Conservation (phyloP, 495 filamentous ascomycete species). For the Tuber indicum region DNA sequence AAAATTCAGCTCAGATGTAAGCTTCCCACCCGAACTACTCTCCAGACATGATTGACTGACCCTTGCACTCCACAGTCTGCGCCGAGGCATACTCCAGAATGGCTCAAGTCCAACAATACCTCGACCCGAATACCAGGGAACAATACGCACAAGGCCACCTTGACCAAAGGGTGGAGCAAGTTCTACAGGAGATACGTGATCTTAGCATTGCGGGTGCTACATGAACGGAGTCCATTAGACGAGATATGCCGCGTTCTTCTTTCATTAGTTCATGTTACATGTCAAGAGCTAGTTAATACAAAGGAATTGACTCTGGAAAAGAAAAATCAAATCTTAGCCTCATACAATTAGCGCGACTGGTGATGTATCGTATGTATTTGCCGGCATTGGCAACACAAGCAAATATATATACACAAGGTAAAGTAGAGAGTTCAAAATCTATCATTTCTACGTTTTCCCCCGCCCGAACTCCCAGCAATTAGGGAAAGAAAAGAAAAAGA, state of each 20-base stretch:
- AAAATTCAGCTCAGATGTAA: slow-evolving; percentile 87
- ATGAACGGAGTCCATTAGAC: slow-evolving; percentile 7
- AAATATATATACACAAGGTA: neutral
- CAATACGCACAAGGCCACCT: slow-evolving; percentile 92
- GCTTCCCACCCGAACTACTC: neutral
- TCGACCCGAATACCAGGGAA: slow-evolving; percentile 92
- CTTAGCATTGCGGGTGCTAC: slow-evolving; percentile 73
- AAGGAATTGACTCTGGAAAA: neutral
- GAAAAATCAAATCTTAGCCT: neutral
- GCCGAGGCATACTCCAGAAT: slow-evolving; percentile 94
- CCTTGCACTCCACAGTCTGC: slow-evolving; percentile 51
- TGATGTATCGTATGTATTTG: neutral
- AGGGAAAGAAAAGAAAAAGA: neutral
- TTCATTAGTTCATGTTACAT: neutral
- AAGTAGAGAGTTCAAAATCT: slow-evolving; percentile 7
- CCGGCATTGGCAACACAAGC: neutral
- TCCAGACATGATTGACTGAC: slow-evolving; percentile 2
- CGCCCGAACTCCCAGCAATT: neutral
- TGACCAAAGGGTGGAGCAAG: slow-evolving; percentile 88
- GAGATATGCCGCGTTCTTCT: neutral
- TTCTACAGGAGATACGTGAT: slow-evolving; percentile 92
- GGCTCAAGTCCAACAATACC: slow-evolving; percentile 98
- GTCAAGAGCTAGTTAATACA: neutral
- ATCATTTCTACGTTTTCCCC: neutral
- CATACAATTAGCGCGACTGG: neutral